These are phyloP conservation scores for Kazachstania sp. DNA, from an alignment of 1,139 yeast species.

Conservation along the genomic window DNA sequence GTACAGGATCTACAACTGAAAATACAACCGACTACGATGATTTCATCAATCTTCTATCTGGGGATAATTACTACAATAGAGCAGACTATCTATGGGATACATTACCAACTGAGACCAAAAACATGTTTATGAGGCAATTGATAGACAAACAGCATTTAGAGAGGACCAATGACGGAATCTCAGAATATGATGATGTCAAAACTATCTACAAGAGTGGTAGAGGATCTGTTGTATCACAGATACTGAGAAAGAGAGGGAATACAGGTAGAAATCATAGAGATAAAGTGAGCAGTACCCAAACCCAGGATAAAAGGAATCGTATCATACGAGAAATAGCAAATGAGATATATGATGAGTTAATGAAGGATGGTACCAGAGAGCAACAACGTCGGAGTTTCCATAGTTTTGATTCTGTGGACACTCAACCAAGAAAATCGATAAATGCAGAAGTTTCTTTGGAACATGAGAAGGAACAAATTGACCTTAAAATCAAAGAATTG, in stretches of 20 bases:
- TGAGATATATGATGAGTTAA: neutral
- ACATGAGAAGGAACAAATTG: conserved; percentile 4
- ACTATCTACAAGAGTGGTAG: neutral
- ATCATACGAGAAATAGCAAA: neutral
- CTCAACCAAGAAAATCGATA: neutral
- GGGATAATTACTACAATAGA: neutral
- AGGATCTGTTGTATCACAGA: neutral
- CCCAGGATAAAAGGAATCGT: neutral
- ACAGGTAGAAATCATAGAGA: neutral
- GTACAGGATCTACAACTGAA: conserved; percentile 8
- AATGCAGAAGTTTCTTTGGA: neutral
- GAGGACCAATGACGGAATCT: neutral
- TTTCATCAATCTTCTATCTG: conserved; percentile 4
- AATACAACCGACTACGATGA: conserved; percentile 3
- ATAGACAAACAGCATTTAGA: neutral
- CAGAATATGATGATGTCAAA: neutral
- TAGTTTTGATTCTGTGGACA: no score
- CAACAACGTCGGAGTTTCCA: no score
- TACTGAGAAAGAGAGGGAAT: neutral
- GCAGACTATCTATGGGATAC: conserved; percentile 9
- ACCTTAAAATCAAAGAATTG: conserved; percentile 9
- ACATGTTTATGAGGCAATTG: conserved; percentile 6
- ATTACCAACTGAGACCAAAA: conserved; percentile 9
- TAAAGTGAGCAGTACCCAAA: neutral
- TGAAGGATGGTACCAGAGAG: neutral